phyloP scores from a whole-genome alignment of 768 basidiomycete species.

The Mycena rosella region DNA sequence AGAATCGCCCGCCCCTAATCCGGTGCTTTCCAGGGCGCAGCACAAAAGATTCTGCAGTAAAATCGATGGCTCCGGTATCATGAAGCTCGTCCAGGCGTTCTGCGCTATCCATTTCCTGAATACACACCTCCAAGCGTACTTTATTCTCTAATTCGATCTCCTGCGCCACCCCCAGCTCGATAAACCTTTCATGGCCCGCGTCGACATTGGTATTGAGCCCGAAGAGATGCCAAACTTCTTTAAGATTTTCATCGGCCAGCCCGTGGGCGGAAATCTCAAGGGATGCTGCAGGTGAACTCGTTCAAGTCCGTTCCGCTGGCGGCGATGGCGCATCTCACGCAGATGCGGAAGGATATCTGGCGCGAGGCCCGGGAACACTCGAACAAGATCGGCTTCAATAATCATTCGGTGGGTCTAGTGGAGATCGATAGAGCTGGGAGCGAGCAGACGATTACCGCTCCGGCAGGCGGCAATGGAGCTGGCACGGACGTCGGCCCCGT shows the following conservation, averaged over 20 bases:
- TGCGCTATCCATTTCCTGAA: slow-evolving; percentile 10
- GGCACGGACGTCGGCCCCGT: neutral
- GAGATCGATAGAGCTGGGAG: slow-evolving; percentile 24
- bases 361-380: slow-evolving; percentile 12
- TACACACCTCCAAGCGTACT: slow-evolving; percentile 6
- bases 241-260: slow-evolving; percentile 6
- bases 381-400: neutral
- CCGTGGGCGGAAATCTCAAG: neutral
- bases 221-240: slow-evolving; percentile 6
- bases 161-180: slow-evolving; percentile 7
- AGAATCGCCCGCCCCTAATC: neutral
- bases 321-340: slow-evolving; percentile 11
- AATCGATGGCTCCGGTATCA: slow-evolving; percentile 16
- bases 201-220: slow-evolving; percentile 28
- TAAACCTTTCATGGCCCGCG: slow-evolving; percentile 23
- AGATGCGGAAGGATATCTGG: slow-evolving; percentile 14
- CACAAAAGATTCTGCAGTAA: slow-evolving; percentile 7
- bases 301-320: slow-evolving; percentile 1
- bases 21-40: slow-evolving; percentile 1
- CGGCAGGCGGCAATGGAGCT: neutral
- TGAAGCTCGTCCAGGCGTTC: slow-evolving; percentile 11
- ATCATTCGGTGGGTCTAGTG: slow-evolving; percentile 4
- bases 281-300: slow-evolving; percentile 24
- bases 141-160: slow-evolving; percentile 20
- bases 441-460: slow-evolving; percentile 7